phyloP scores from a whole-genome alignment of 257 asterid genomes.

The Galeopsis tetrahit region DNA sequence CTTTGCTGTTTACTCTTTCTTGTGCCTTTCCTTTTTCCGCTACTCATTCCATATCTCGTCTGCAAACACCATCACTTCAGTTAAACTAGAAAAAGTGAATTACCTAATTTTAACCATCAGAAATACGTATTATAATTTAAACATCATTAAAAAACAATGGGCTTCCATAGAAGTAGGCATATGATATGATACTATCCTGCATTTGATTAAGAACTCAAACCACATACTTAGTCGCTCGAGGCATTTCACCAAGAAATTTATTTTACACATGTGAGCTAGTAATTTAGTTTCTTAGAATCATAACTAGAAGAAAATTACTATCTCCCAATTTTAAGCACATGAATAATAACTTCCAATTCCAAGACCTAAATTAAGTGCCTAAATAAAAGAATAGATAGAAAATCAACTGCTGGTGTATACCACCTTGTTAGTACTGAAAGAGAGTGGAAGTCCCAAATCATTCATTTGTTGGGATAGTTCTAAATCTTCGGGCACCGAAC shows the following conservation, averaged over 20 bases:
- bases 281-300: conserved; percentile 21
- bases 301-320: neutral
- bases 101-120: conserved; percentile 10
- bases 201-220: conserved; percentile 4
- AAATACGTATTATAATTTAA: neutral
- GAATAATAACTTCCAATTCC: conserved; percentile 7
- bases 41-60: conserved; percentile 45
- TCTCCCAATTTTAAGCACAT: neutral
- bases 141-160: neutral
- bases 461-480: conserved; percentile 60
- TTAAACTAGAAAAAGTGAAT: conserved; percentile 11
- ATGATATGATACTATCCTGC: neutral
- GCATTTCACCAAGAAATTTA: conserved; percentile 11
- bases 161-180: neutral
- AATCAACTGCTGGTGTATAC: conserved; percentile 36
- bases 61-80: conserved; percentile 38
- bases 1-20: conserved; percentile 43
- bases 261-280: neutral
- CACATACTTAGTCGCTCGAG: neutral
- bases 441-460: conserved; percentile 84
- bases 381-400: neutral
- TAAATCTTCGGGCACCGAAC: conserved; percentile 48
- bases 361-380: neutral
- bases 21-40: conserved; percentile 51
- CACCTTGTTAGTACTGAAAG: conserved; percentile 81